A percentile compares a stretch with the other conserved stretches of the same genome.
Evolutionary conservation across 1,284 basidiomycete species (phyloP).

Genomic region (Clitocybe nebularis): DNA sequence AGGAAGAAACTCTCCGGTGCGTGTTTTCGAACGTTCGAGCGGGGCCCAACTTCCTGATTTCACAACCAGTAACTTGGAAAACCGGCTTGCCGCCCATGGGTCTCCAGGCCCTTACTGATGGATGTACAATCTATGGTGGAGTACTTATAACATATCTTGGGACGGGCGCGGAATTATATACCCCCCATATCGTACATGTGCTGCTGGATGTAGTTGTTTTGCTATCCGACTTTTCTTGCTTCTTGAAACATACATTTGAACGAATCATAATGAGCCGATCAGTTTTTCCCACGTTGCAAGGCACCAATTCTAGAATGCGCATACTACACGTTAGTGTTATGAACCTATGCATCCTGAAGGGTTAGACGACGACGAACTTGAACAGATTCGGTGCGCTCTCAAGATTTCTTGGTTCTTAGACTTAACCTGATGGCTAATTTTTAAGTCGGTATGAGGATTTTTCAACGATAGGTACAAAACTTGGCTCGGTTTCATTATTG

Average conservation of each 20-base stretch:
- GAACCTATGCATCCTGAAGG: slow-evolving; percentile 33
- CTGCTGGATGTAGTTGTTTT: slow-evolving; percentile 10
- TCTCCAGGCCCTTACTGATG: slow-evolving; percentile 8
- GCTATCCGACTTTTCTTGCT: too few species aligned
- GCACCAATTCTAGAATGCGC: neutral
- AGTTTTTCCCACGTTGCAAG: neutral
- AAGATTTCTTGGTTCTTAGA: neutral
- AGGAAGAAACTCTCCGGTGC: slow-evolving; percentile 82
- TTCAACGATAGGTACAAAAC: slow-evolving; percentile 56
- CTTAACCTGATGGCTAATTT: slow-evolving; percentile 10
- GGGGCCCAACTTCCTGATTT: neutral
- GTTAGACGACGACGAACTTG: slow-evolving; percentile 42
- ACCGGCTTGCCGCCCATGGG: slow-evolving; percentile 68
- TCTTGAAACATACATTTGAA: too few species aligned
- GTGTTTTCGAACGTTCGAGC: slow-evolving; percentile 5
- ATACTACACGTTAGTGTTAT: slow-evolving; percentile 7
- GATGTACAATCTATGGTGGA: neutral
- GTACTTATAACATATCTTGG: slow-evolving; percentile 12
- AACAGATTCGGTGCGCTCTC: slow-evolving; percentile 36
- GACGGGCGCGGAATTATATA: slow-evolving; percentile 15
- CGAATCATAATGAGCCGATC: too few species aligned
- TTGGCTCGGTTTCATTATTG: neutral
- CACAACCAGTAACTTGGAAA: slow-evolving; percentile 67
- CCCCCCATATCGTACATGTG: slow-evolving; percentile 4
- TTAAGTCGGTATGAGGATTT: slow-evolving; percentile 87